These are phyloP conservation scores for Quercus tomentella DNA, from an alignment of 331 rosid species.

Conservation along the genomic window DNA sequence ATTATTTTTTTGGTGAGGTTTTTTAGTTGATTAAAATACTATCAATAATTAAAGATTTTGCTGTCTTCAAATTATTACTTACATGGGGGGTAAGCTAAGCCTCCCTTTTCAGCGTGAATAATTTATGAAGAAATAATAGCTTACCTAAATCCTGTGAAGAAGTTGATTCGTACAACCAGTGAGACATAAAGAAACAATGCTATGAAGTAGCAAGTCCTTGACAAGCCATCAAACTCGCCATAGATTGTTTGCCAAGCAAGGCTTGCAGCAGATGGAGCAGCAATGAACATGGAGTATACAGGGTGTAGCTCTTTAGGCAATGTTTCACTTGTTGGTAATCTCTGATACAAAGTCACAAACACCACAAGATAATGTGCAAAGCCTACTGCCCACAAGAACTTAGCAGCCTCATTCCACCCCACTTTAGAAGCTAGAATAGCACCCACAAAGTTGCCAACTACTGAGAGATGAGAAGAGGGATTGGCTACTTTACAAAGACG, in stretches of 20 bases:
- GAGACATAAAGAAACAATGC: constrained; percentile 74
- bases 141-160: constrained; percentile 85
- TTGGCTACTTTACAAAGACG: constrained; percentile 74
- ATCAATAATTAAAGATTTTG: background rate
- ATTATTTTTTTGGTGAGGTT: no score
- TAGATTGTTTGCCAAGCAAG: constrained; percentile 71
- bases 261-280: constrained; percentile 87
- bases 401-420: constrained; percentile 79
- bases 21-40: background rate
- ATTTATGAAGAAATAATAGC: background rate
- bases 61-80: background rate
- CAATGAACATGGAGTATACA: constrained; percentile 89
- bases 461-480: constrained; percentile 75
- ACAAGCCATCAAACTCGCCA: constrained; percentile 56
- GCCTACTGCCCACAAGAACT: constrained; percentile 88
- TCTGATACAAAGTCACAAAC: constrained; percentile 84
- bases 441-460: constrained; percentile 87
- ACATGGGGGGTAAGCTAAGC: no score
- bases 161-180: constrained; percentile 67
- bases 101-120: background rate
- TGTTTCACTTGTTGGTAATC: constrained; percentile 80
- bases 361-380: constrained; percentile 78
- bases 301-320: constrained; percentile 87
- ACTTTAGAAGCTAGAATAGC: constrained; percentile 72
- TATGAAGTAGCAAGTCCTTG: constrained; percentile 80